Percentiles rank a stretch among this genome's conserved stretches.
Evolutionary conservation across 2,329 filamentous ascomycete species (phyloP).

Genomic region (Atkinsonella hypoxylon): DNA sequence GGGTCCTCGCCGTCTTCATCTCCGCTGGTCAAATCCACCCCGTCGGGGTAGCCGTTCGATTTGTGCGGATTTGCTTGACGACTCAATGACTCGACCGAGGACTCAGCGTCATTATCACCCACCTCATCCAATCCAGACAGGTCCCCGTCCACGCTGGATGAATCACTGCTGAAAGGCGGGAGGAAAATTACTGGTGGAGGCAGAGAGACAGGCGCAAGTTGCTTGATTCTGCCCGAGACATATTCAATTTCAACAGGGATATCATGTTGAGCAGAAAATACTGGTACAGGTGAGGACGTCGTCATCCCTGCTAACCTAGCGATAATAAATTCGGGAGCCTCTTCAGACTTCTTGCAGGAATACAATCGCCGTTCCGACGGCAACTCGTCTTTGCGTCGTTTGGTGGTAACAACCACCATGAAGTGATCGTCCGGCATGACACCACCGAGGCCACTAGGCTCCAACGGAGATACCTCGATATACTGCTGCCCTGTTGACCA

Average conservation of each 20-base stretch:
- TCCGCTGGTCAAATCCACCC: slow-evolving; percentile 27
- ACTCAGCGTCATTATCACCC: slow-evolving; percentile 16
- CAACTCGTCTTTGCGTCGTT: slow-evolving; percentile 20
- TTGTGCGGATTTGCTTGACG: slow-evolving; percentile 24
- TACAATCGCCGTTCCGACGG: neutral
- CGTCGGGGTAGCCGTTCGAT: slow-evolving; percentile 29
- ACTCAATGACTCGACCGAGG: slow-evolving; percentile 20
- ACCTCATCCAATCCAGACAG: slow-evolving; percentile 16
- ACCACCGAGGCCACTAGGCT: slow-evolving; percentile 47
- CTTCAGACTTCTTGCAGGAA: slow-evolving; percentile 11
- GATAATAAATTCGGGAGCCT: slow-evolving; percentile 28
- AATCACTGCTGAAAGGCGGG: slow-evolving; percentile 32
- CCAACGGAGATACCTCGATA: slow-evolving; percentile 29
- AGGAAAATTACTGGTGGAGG: slow-evolving; percentile 42
- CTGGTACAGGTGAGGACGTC: slow-evolving; percentile 22
- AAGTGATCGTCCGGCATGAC: slow-evolving; percentile 55
- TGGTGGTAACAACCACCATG: slow-evolving; percentile 40
- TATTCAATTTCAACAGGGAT: slow-evolving; percentile 32
- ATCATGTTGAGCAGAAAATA: neutral
- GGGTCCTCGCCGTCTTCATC: slow-evolving; percentile 31
- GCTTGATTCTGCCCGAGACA: slow-evolving; percentile 27
- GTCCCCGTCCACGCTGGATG: slow-evolving; percentile 22
- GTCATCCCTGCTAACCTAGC: slow-evolving; percentile 29
- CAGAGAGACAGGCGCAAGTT: slow-evolving; percentile 33
- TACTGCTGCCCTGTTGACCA: slow-evolving; percentile 34